Base-by-base conservation (phyloP, 768 basidiomycete species). In the Cystofilobasidium ferigula region DNA sequence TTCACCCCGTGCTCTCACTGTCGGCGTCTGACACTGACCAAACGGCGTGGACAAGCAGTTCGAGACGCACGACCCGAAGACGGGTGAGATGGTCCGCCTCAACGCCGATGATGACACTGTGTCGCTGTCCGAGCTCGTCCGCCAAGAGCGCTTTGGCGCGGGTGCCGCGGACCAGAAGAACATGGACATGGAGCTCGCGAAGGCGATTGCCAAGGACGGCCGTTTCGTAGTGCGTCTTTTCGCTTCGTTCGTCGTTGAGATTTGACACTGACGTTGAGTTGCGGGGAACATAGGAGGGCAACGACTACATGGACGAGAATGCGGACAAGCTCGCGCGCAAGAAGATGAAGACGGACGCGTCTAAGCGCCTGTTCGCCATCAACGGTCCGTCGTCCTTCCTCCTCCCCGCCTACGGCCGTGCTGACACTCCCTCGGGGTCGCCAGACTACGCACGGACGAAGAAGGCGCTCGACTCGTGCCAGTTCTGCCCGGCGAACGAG, bases 221-320 rank as follows among this genome's bases (percentile, higher is more conserved):
- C 87, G 87, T 71, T 99, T 91, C 73, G 78, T 89, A 79, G 90
- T 89, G 70, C 53, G 80, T 69, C 22, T 7, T 22, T 13, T 24
- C 22, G 38, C 32, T 59, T 35, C 63, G 20, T 61, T 16, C 38
- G 1, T 58, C 28, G 10, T 36, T 63, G 1, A 14, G 18, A 47
- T 63, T 47, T 13, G 35, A n/a, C n/a, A n/a, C n/a, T n/a, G n/a
- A n/a, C n/a, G n/a, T n/a, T n/a, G n/a, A n/a, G n/a, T n/a, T n/a
- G n/a, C n/a, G n/a, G n/a, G n/a, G n/a, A n/a, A n/a, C n/a, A n/a
- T 63, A 91, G 87, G 86, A 87, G 70, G 84, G 93, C 71, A 78
- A 93, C 36, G 95, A 97, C 54, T 98, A 98, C 71, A 86, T 95
- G 69, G 95, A 99, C 70, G 95, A 98, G 69, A 94, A 97, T 74